These are phyloP conservation scores for Chaetomium strumarium DNA, from an alignment of 2,329 filamentous ascomycete genomes.

Conservation along the genomic window DNA sequence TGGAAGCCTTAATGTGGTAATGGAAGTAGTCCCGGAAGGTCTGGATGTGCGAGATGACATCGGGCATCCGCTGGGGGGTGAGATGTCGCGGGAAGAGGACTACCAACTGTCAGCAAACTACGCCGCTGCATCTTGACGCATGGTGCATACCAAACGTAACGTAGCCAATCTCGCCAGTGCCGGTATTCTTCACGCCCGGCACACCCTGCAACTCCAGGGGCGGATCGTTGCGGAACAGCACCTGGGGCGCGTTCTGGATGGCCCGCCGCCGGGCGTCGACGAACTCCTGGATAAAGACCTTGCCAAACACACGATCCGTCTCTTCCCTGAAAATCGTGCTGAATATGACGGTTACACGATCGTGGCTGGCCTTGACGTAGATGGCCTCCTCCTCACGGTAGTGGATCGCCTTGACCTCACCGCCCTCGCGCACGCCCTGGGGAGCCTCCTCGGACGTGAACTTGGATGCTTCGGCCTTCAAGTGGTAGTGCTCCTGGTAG, in stretches of 20 bases:
- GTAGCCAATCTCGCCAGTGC: constrained; percentile 86
- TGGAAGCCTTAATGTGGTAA: constrained; percentile 99
- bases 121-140: no score
- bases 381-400: constrained; percentile 99
- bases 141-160: constrained; percentile 83
- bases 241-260: constrained; percentile 97
- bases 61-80: constrained; percentile 80
- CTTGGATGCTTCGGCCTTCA: constrained; percentile 83
- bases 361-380: constrained; percentile 95
- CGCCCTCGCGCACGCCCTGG: constrained; percentile 81
- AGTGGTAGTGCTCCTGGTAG: constrained; percentile 82
- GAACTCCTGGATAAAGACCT: constrained; percentile 98
- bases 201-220: constrained; percentile 86
- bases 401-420: constrained; percentile 91
- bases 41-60: constrained; percentile 98
- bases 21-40: constrained; percentile 99
- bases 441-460: constrained; percentile 93
- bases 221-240: constrained; percentile 90
- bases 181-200: constrained; percentile 69
- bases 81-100: constrained; percentile 95
- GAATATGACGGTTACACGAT: constrained; percentile 98
- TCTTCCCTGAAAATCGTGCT: constrained; percentile 97
- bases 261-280: constrained; percentile 91
- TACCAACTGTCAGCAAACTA: constrained; percentile 33
- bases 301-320: constrained; percentile 94